Conservation (phyloP, 2,329 filamentous ascomycete genomes). For the Biscogniauxia sp. region DNA sequence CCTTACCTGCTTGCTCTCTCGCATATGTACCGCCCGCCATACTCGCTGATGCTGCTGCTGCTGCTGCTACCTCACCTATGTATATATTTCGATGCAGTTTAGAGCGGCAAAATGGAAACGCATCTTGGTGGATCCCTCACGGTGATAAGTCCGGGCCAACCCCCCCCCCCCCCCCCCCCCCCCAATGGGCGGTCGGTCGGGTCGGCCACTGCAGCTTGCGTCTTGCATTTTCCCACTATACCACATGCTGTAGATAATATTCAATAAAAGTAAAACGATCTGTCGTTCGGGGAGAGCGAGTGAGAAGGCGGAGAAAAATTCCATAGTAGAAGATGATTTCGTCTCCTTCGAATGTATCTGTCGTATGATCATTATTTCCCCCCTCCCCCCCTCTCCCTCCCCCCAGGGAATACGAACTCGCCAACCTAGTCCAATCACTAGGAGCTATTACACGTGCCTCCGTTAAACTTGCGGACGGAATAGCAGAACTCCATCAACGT, state of each 20-base stretch:
- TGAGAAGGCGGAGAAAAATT: background rate
- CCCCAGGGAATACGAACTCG: background rate
- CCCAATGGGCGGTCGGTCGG: background rate
- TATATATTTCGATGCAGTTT: background rate
- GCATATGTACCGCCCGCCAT: background rate
- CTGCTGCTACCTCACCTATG: background rate
- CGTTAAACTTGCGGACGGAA: background rate
- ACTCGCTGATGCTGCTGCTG: too few relatives aligned
- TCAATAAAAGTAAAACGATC: background rate
- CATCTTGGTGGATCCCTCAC: background rate
- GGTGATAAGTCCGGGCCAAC: background rate
- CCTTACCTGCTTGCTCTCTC: background rate
- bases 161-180: too few relatives aligned
- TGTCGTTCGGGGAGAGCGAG: background rate
- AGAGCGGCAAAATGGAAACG: background rate
- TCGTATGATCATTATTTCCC: background rate
- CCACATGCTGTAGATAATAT: background rate
- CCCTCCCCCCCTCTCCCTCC: background rate
- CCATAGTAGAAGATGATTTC: background rate
- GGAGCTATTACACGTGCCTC: background rate
- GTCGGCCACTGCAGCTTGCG: background rate
- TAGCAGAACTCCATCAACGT: background rate
- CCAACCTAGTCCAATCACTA: background rate
- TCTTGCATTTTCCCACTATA: background rate
- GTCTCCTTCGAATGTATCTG: background rate